Evolutionary conservation across 257 asterid species (phyloP).

Genomic region (Apocynum venetum): DNA sequence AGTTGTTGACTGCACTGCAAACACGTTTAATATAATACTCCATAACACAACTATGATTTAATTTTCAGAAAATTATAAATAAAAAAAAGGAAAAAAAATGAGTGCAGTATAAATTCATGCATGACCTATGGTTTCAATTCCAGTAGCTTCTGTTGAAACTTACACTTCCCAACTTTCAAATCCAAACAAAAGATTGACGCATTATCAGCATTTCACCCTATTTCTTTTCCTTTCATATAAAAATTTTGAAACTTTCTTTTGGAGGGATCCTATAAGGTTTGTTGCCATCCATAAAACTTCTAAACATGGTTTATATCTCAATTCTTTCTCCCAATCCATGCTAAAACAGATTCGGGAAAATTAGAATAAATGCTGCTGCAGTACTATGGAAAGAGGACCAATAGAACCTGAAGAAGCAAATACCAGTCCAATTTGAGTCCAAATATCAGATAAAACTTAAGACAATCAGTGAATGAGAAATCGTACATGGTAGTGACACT

Average conservation of each 20-base stretch:
- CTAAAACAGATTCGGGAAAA: neutral
- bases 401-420: neutral
- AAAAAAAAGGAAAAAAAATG: neutral
- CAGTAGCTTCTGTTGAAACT: neutral
- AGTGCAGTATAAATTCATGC: neutral
- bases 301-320: neutral
- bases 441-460: neutral
- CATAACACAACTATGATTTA: neutral
- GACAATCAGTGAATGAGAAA: neutral
- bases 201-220: neutral
- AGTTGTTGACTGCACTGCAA: slow-evolving; percentile 86
- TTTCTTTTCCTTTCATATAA: neutral
- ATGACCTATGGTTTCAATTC: neutral
- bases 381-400: neutral
- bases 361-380: neutral
- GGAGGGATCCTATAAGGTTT: neutral
- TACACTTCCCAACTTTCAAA: neutral
- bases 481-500: neutral
- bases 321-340: neutral
- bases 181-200: neutral
- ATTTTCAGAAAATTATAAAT: neutral
- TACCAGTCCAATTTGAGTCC: neutral
- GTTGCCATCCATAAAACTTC: neutral
- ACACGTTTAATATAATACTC: slow-evolving; percentile 45
- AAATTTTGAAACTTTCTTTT: neutral